Conservation (phyloP, 176 grass and related monocot species). For the Melocanna baccifera region DNA sequence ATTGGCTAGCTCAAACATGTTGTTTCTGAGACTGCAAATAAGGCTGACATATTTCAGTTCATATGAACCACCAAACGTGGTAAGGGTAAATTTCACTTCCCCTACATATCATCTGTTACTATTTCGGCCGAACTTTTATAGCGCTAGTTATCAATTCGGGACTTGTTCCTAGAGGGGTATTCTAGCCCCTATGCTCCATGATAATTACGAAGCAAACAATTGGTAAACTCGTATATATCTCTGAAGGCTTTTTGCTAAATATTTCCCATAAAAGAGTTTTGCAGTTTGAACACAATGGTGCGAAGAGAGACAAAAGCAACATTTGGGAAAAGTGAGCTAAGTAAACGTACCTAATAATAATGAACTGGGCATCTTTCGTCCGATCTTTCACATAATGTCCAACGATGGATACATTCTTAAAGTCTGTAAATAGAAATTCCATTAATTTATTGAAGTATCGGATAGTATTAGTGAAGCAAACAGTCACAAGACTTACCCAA, state of each 20-base stretch:
- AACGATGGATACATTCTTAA: slow-evolving; percentile 98
- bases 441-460: not conserved
- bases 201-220: not conserved
- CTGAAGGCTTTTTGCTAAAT: not conserved
- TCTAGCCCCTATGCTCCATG: too few relatives aligned
- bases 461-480: not conserved
- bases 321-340: not conserved
- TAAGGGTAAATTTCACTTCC: not conserved
- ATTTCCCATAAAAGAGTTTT: not conserved
- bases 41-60: not conserved
- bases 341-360: slow-evolving; percentile 79
- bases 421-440: slow-evolving; percentile 52
- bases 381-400: slow-evolving; percentile 98
- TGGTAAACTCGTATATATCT: not conserved
- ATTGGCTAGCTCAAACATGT: slow-evolving; percentile 97
- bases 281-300: not conserved
- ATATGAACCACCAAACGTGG: not conserved
- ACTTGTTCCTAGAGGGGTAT: too few relatives aligned
- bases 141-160: not conserved
- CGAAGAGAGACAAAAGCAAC: not conserved
- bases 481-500: slow-evolving; percentile 50
- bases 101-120: not conserved
- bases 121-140: not conserved
- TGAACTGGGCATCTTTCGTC: slow-evolving; percentile 95
- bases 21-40: slow-evolving; percentile 77